A percentile compares a stretch with the other conserved stretches of the same genome.
These are phyloP conservation scores for Neobulgaria alba DNA, from an alignment of 2,329 filamentous ascomycete genomes.

Conservation along the genomic window DNA sequence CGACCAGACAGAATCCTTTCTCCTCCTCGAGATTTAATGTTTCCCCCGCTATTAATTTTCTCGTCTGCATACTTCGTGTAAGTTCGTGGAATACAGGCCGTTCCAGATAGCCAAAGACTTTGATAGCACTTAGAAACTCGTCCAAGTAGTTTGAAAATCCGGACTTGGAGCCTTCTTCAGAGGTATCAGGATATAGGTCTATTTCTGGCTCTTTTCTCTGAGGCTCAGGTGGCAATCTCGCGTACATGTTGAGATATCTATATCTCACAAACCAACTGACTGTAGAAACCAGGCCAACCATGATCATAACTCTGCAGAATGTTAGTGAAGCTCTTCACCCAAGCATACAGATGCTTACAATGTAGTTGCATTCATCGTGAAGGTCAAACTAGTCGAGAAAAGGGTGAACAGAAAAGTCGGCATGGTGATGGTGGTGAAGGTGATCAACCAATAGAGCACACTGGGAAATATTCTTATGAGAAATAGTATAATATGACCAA, in stretches of 20 bases:
- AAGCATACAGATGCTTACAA: constrained; percentile 47
- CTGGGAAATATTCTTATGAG: constrained; percentile 48
- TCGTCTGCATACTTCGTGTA: constrained; percentile 95
- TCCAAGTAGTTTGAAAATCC: constrained; percentile 94
- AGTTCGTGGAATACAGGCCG: constrained; percentile 95
- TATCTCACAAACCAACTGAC: constrained; percentile 92
- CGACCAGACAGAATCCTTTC: constrained; percentile 94
- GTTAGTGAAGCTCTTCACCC: constrained; percentile 8
- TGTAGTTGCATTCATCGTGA: constrained; percentile 98
- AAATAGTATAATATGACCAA: constrained; percentile 46
- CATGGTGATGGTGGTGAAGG: constrained; percentile 78
- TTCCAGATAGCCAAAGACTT: constrained; percentile 96
- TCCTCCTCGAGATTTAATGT: constrained; percentile 94
- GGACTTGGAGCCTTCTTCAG: constrained; percentile 82
- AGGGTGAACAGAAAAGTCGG: constrained; percentile 84
- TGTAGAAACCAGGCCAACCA: constrained; percentile 69
- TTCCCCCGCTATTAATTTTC: constrained; percentile 91
- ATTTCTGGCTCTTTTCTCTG: constrained; percentile 93
- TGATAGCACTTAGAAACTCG: constrained; percentile 96
- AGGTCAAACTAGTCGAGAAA: constrained; percentile 86
- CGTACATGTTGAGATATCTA: constrained; percentile 94
- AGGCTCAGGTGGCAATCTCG: constrained; percentile 83
- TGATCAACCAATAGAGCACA: constrained; percentile 69
- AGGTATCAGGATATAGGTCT: constrained; percentile 87
- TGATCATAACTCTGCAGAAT: constrained; percentile 59